A percentile compares a stretch with the other conserved stretches of the same genome.
These are phyloP conservation scores for Chaetomiaceae sp. DNA, from an alignment of 2,329 filamentous ascomycete genomes.

Conservation along the genomic window DNA sequence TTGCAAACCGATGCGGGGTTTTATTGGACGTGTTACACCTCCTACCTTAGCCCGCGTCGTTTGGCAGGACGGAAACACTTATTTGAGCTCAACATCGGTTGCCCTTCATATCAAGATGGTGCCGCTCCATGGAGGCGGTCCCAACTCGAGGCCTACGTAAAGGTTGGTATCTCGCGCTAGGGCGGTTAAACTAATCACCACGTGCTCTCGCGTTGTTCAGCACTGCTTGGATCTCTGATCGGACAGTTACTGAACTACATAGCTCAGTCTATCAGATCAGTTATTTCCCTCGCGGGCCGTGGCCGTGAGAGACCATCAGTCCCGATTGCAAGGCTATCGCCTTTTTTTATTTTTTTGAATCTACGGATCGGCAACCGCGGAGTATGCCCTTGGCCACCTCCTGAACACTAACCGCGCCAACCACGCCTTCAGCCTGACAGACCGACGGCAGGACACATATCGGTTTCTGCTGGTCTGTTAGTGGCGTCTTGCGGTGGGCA, in stretches of 20 bases:
- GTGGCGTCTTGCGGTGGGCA: neutral
- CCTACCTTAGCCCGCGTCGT: neutral
- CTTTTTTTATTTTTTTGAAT: neutral
- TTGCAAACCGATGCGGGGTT: neutral
- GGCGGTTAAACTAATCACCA: neutral
- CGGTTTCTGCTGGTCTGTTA: conserved; percentile 24
- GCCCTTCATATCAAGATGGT: too few relatives aligned
- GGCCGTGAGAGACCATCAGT: neutral
- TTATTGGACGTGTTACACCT: conserved; percentile 6
- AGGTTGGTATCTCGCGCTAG: neutral
- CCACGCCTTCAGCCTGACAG: neutral
- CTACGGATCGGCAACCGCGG: neutral
- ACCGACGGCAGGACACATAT: neutral
- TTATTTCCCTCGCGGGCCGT: neutral
- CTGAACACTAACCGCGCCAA: neutral
- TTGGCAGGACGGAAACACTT: neutral
- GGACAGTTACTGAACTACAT: neutral
- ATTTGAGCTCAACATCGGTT: neutral
- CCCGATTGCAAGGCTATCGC: neutral
- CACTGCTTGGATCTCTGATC: neutral
- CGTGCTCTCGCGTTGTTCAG: neutral
- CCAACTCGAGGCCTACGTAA: too few relatives aligned
- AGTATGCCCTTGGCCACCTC: neutral
- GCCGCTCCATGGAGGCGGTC: neutral
- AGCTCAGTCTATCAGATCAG: neutral